These are phyloP conservation scores for Fusarium begoniae DNA, from an alignment of 2,329 filamentous ascomycete species.

Conservation along the genomic window DNA sequence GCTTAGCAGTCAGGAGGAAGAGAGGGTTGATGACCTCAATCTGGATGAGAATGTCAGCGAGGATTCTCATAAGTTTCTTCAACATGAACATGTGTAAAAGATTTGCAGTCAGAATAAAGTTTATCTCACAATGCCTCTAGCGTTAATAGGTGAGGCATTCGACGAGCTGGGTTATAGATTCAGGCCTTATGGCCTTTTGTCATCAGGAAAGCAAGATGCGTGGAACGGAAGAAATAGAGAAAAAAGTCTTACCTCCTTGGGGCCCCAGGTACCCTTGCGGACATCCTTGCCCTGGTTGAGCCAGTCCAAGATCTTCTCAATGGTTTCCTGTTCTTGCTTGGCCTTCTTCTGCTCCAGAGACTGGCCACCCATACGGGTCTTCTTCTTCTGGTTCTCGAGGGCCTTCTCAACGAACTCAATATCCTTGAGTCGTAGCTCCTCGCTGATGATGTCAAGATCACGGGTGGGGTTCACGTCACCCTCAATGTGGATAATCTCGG, in stretches of 20 bases:
- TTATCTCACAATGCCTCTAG: slow-evolving; percentile 89
- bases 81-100: slow-evolving; percentile 4
- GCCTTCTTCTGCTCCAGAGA: slow-evolving; percentile 98
- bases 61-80: slow-evolving; percentile 1
- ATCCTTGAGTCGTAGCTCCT: slow-evolving; percentile 96
- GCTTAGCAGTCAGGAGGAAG: slow-evolving; percentile 94
- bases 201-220: slow-evolving; percentile 74
- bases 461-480: slow-evolving; percentile 95
- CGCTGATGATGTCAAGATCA: slow-evolving; percentile 95
- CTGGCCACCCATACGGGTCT: slow-evolving; percentile 93
- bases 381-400: slow-evolving; percentile 90
- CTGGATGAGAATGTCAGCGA: slow-evolving; percentile 58
- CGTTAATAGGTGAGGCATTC: slow-evolving; percentile 83
- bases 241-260: slow-evolving; percentile 85
- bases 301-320: slow-evolving; percentile 86
- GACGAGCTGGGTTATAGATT: slow-evolving; percentile 99
- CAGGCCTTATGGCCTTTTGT: slow-evolving; percentile 94
- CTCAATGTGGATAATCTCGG: slow-evolving; percentile 99
- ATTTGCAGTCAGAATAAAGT: slow-evolving; percentile 71
- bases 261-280: slow-evolving; percentile 85
- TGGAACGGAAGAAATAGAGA: slow-evolving; percentile 16
- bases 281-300: slow-evolving; percentile 92
- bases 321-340: slow-evolving; percentile 90
- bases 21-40: slow-evolving; percentile 98
- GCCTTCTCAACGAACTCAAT: slow-evolving; percentile 99